Evolutionary conservation across 306 rosid genomes (phyloP).

Genomic region (Gleditsia sinensis): DNA sequence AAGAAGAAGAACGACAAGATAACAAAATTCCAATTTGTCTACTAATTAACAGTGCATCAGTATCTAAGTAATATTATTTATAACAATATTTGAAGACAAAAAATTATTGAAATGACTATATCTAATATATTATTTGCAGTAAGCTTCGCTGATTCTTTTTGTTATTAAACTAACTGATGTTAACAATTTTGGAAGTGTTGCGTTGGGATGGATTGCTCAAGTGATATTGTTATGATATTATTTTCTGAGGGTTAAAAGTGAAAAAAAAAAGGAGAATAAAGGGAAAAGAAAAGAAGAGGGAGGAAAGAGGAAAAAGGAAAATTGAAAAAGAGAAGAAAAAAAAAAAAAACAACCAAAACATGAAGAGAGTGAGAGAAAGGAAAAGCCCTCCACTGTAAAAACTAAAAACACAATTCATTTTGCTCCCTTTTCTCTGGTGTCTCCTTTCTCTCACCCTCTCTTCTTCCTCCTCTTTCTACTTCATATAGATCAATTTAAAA

Average conservation of each 20-base stretch:
- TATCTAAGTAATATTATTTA: too few species aligned
- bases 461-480: conserved; percentile 24
- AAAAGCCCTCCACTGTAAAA: conserved; percentile 45
- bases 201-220: background rate
- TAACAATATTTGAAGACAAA: too few species aligned
- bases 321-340: background rate
- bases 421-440: conserved; percentile 34
- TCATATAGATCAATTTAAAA: conserved; percentile 55
- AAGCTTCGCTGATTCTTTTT: background rate
- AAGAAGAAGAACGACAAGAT: background rate
- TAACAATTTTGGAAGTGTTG: background rate
- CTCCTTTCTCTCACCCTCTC: background rate
- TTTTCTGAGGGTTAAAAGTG: background rate
- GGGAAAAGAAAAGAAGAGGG: background rate
- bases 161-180: background rate
- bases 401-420: conserved; percentile 45
- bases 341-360: background rate
- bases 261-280: conserved; percentile 14
- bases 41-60: background rate
- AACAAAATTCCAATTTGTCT: background rate
- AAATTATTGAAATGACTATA: background rate
- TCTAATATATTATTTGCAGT: background rate
- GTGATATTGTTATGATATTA: background rate
- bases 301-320: background rate
- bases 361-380: background rate